phyloP scores from a whole-genome alignment of 176 grass and related monocot species.

The Avena atlantica region DNA sequence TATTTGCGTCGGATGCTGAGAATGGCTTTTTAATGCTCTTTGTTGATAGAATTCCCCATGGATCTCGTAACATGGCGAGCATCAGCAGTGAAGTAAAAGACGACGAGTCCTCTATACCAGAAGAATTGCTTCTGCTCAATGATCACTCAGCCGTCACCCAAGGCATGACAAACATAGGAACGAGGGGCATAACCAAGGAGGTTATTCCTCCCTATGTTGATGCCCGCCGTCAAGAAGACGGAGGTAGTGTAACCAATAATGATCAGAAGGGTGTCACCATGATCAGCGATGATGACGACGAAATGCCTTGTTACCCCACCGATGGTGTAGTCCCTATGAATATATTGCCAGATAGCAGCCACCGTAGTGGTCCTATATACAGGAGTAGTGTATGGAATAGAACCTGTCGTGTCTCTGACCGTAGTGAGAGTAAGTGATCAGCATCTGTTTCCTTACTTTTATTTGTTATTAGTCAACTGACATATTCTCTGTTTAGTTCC shows the following conservation, averaged over 20 bases:
- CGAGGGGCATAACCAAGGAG: background rate
- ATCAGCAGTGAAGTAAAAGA: background rate
- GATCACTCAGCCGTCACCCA: background rate
- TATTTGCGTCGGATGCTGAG: conserved; percentile 7
- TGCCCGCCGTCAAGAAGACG: background rate
- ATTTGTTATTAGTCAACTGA: background rate
- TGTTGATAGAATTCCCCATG: background rate
- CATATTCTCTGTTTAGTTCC: background rate
- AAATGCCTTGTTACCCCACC: background rate
- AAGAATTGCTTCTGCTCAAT: background rate
- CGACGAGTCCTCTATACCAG: background rate
- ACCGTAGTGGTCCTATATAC: conserved; percentile 26
- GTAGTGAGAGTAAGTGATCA: background rate
- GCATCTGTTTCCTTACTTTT: background rate
- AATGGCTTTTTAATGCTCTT: background rate
- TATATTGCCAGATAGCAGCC: conserved; percentile 8
- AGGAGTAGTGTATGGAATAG: background rate
- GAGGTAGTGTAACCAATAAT: background rate
- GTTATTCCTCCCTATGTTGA: background rate
- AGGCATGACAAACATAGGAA: background rate
- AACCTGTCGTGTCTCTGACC: background rate
- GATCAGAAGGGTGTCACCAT: background rate
- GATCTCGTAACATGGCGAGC: background rate
- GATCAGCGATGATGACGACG: conserved; percentile 3
- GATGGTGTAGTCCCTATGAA: background rate